Evolutionary conservation across 1,284 basidiomycete genomes (phyloP), one percentile per base, ranked within the genome.

Genomic region (Fomitopsis pinicola): DNA sequence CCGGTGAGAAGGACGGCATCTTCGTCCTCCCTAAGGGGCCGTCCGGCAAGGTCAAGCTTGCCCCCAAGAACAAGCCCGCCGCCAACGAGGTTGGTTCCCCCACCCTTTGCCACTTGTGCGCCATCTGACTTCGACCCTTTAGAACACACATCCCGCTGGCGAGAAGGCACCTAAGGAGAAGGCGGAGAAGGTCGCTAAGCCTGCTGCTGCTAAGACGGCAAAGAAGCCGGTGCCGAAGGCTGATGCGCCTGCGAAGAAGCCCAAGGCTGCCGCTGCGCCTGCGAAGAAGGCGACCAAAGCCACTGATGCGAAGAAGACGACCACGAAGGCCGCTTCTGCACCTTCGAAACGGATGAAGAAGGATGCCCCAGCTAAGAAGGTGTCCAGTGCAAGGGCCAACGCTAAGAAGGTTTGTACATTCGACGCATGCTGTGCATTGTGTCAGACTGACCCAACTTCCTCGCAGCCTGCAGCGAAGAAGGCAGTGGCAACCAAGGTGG

Each of bases 21-120:
- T 94, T 97, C 71, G 76, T 84, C 44, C 82, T 97, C 36, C 94
- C 95, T 70, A 97, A 96, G 83, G 95, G 94, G 83, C 63, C 65
- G 59, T 70, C 72, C 0, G 71, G 73, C 64, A 76, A 75, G 67
- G 73, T 74, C 55, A 74, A 74, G 69, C 79, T 86, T 45, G 77
- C 82, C 26, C 77, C 86, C 62, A 85, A 78, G 74, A 66, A 67
- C 38, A 76, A 76, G 65, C 73, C 76, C 22, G 80, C 82, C 63
- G 74, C 80, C 75, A 77, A 89, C 71, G 88, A 92, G 85, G 87
- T 87, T 57, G 53, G 77, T 28, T 38, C 6, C 59, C 4, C 22
- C 30, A 38, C 35, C 28, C n/a, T 8, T 22, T 15, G n/a, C 35
- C 17, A n/a, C 9, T 10, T 26, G 14, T n/a, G n/a, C 22, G 33